Evolutionary conservation across 257 asterid species (phyloP), one percentile per base, ranked within the genome.

Genomic region (Gentiana dahurica): DNA sequence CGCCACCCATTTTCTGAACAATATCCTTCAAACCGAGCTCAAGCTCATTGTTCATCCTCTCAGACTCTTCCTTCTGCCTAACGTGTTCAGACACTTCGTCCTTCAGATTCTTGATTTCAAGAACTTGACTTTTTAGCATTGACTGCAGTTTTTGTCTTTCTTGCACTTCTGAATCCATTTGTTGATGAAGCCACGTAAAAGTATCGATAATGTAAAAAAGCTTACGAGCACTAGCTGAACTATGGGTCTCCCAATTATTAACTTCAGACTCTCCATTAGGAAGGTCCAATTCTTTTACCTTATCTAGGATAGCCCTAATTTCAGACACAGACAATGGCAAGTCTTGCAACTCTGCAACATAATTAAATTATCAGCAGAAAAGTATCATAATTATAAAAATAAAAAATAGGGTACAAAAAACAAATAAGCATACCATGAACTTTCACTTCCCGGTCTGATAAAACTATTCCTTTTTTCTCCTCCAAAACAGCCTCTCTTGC

Each of bases 71-170:
- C 74, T 69, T 68, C 35, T 70, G 64, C 12, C 57, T 62, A 49
- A 41, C 34, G 49, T 69, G 75, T 36, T 67, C 77, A 62, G 76
- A 76, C 63, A 73, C 73, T 62, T 79, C 84, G 66, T 76, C 78
- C 73, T 66, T 74, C 81, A 82, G 77, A 71, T 64, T 64, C 66
- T 81, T 82, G 41, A 79, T 78, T 71, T 81, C 92, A 34, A 73
- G 72, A 60, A 54, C 67, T 74, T 83, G 89, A 53, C 73, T 64
- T 50, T 76, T 92, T 67, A 82, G 72, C 59, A 67, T 59, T 49
- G 89, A 79, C 69, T 71, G 85, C 61, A 87, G 77, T 51, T 65
- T 79, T 61, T 72, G 75, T 8, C 78, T 91, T 71, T 91, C 94
- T 59, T 6, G 67, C 51, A 80, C 80, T 62, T 85, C 71, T 32